Conservation (phyloP, 257 asterid species). For the Solanum ahanhuiri region DNA sequence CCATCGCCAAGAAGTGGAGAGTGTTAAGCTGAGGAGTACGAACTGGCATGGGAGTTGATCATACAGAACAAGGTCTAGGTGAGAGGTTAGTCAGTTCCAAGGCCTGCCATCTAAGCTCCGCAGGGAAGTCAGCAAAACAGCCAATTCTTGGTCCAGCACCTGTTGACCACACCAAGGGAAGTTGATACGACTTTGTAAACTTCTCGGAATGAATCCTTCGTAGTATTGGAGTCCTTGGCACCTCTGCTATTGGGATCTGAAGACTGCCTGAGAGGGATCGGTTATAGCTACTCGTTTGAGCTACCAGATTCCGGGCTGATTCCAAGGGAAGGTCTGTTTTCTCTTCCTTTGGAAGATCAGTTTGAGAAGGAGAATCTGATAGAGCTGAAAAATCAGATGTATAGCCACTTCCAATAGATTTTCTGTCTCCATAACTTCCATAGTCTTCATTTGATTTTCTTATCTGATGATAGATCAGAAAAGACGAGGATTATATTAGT, state of each 20-base stretch:
- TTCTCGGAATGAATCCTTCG: constrained; percentile 72
- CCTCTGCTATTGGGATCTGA: constrained; percentile 62
- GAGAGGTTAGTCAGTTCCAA: constrained; percentile 79
- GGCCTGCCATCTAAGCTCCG: constrained; percentile 72
- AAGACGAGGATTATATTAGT: background rate
- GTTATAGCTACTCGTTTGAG: constrained; percentile 35
- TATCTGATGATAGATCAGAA: constrained; percentile 33
- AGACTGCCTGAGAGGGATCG: constrained; percentile 80
- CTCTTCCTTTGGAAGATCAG: constrained; percentile 21
- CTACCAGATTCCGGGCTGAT: constrained; percentile 17
- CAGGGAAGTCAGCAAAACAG: constrained; percentile 79
- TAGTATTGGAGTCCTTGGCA: constrained; percentile 48
- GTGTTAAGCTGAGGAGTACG: constrained; percentile 11
- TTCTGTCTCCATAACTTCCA: constrained; percentile 26
- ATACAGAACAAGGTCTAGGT: constrained; percentile 28
- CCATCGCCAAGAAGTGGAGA: constrained; percentile 6
- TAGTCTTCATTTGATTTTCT: constrained; percentile 53
- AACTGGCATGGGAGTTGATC: constrained; percentile 20
- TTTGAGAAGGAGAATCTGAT: constrained; percentile 18
- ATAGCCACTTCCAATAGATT: constrained; percentile 1
- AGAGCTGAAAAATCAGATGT: constrained; percentile 14
- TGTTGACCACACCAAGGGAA: constrained; percentile 63
- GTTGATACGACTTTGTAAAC: constrained; percentile 57
- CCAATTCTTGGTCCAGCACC: constrained; percentile 95
- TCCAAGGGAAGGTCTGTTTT: constrained; percentile 4